These are phyloP conservation scores for Pulicaria dysenterica DNA, from an alignment of 129 eudicot genomes.

Conservation along the genomic window DNA sequence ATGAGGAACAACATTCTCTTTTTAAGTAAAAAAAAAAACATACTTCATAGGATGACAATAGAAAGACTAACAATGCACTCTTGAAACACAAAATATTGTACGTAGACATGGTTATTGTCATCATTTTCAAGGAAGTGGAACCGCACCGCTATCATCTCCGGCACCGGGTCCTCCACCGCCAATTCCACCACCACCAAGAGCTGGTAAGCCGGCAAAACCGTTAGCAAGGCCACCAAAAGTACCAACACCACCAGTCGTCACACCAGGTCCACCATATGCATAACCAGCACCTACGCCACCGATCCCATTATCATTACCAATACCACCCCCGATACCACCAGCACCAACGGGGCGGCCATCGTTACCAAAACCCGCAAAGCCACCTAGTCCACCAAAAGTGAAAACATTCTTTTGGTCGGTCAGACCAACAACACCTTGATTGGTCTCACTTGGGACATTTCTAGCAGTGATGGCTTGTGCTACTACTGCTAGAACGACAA, in stretches of 20 bases:
- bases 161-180: conserved; percentile 46
- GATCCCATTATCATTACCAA: conserved; percentile 33
- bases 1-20: conserved; percentile 25
- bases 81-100: conserved; percentile 14
- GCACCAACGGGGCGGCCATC: conserved; percentile 47
- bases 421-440: conserved; percentile 27
- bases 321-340: conserved; percentile 31
- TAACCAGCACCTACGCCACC: conserved; percentile 50
- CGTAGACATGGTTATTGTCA: conserved; percentile 19
- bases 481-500: conserved; percentile 40
- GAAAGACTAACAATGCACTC: conserved; percentile 2
- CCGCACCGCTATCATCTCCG: conserved; percentile 28
- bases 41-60: conserved; percentile 8
- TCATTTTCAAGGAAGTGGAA: conserved; percentile 43
- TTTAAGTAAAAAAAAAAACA: conserved; percentile 22
- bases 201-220: conserved; percentile 43
- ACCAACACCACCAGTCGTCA: conserved; percentile 39
- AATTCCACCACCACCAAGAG: conserved; percentile 47
- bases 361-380: conserved; percentile 36
- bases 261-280: conserved; percentile 47
- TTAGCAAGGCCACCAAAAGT: conserved; percentile 40
- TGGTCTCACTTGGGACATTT: conserved; percentile 39
- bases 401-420: conserved; percentile 46
- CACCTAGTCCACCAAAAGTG: conserved; percentile 45
- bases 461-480: conserved; percentile 28